phyloP scores from a whole-genome alignment of 768 basidiomycete genomes.

The Leccinum boreale region DNA sequence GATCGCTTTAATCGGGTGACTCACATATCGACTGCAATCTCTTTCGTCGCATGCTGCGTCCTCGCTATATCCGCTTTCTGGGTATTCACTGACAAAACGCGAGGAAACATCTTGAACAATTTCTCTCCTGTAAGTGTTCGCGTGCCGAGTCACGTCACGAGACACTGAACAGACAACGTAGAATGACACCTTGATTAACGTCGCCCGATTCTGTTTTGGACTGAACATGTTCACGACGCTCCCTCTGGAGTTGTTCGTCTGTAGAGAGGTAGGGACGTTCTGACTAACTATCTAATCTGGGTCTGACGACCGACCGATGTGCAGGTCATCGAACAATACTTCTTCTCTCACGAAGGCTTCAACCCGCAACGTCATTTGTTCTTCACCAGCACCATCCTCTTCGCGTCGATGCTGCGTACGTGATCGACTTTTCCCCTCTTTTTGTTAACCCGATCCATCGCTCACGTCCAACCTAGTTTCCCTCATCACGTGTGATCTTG shows the following conservation, averaged over 20 bases:
- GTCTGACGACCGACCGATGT: background rate
- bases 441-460: background rate
- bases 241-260: constrained; percentile 94
- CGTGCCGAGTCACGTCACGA: background rate
- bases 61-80: constrained; percentile 85
- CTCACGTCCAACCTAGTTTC: constrained; percentile 55
- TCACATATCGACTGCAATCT: constrained; percentile 84
- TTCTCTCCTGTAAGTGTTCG: constrained; percentile 61
- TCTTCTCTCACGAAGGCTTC: constrained; percentile 87
- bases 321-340: constrained; percentile 92
- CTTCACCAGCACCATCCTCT: constrained; percentile 83
- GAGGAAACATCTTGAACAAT: constrained; percentile 97
- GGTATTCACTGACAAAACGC: constrained; percentile 87
- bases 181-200: constrained; percentile 87
- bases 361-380: constrained; percentile 81
- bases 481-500: constrained; percentile 91
- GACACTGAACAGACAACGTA: constrained; percentile 27
- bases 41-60: constrained; percentile 78
- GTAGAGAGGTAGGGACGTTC: constrained; percentile 68
- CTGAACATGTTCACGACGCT: constrained; percentile 98
- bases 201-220: constrained; percentile 92
- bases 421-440: constrained; percentile 1
- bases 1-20: constrained; percentile 93
- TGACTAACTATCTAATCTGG: background rate
- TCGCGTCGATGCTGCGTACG: constrained; percentile 79